Conservation (phyloP, 2,329 filamentous ascomycete species). For the Fusarium coffeatum region DNA sequence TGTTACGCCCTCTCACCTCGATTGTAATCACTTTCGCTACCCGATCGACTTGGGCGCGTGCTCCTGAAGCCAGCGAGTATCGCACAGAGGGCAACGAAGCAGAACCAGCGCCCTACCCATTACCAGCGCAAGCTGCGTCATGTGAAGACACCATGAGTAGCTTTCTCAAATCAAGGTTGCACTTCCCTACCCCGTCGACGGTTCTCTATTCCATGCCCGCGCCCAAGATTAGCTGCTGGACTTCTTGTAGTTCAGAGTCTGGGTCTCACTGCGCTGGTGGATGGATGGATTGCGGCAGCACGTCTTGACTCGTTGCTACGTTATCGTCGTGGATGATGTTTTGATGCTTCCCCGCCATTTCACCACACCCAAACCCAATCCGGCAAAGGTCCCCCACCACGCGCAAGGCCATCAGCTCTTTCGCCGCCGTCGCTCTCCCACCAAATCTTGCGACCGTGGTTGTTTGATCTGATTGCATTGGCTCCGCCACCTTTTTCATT, state of each 20-base stretch:
- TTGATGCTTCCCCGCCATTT: conserved; percentile 48
- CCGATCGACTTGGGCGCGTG: conserved; percentile 7
- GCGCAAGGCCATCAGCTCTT: conserved; percentile 42
- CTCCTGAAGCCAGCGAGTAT: conserved; percentile 22
- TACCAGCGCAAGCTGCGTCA: conserved; percentile 49
- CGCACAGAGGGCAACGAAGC: conserved; percentile 1
- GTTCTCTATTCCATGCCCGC: conserved; percentile 9
- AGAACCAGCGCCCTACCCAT: conserved; percentile 12
- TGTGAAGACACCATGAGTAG: conserved; percentile 53
- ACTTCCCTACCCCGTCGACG: conserved; percentile 29
- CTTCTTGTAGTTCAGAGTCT: conserved; percentile 14
- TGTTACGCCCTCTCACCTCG: conserved; percentile 16
- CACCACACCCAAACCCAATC: conserved; percentile 46
- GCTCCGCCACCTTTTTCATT: conserved; percentile 34
- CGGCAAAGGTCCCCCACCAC: conserved; percentile 47
- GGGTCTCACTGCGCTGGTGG: not conserved
- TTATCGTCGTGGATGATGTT: conserved; percentile 42
- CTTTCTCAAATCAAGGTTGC: conserved; percentile 59
- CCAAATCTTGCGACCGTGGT: conserved; percentile 43
- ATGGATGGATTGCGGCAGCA: conserved; percentile 10
- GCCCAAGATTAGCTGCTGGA: conserved; percentile 1
- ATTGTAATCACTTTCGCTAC: conserved; percentile 21
- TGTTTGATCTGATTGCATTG: conserved; percentile 41
- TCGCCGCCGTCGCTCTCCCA: conserved; percentile 39
- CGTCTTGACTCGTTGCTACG: conserved; percentile 32